These are phyloP conservation scores for Candida multigemmis DNA, from an alignment of 805 yeast genomes.

Conservation along the genomic window DNA sequence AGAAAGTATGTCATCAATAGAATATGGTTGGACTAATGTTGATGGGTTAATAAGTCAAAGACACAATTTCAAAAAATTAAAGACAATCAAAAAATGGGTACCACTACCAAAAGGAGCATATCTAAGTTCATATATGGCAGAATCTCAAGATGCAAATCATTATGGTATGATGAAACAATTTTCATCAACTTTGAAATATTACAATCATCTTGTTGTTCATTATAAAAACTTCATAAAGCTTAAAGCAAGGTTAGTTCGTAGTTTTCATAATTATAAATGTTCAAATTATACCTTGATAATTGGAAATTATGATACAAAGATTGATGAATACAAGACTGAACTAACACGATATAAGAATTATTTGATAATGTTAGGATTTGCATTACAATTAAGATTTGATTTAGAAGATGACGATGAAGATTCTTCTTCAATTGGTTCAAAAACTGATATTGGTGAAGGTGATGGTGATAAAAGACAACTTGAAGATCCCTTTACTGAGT, in stretches of 20 bases:
- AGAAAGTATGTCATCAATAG: slow-evolving; percentile 65
- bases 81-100: slow-evolving; percentile 35
- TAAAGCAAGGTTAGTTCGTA: slow-evolving; percentile 18
- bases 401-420: slow-evolving; percentile 23
- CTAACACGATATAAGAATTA: slow-evolving; percentile 37
- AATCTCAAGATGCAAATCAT: slow-evolving; percentile 13
- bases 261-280: slow-evolving; percentile 15
- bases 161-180: slow-evolving; percentile 36
- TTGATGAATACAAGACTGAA: slow-evolving; percentile 36
- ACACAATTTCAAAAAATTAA: slow-evolving; percentile 20
- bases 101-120: slow-evolving; percentile 31
- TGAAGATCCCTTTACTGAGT: slow-evolving; percentile 2
- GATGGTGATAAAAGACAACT: slow-evolving; percentile 2
- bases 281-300: slow-evolving; percentile 27
- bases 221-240: slow-evolving; percentile 21
- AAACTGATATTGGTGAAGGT: not conserved
- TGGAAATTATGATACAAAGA: slow-evolving; percentile 30
- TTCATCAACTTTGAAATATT: slow-evolving; percentile 30
- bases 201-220: slow-evolving; percentile 26
- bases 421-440: not conserved
- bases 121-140: slow-evolving; percentile 21
- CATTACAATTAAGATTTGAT: slow-evolving; percentile 36
- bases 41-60: slow-evolving; percentile 18
- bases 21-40: slow-evolving; percentile 69
- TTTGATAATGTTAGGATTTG: slow-evolving; percentile 36